phyloP scores from a whole-genome alignment of 2,329 filamentous ascomycete species.

The Curvularia spicifera region DNA sequence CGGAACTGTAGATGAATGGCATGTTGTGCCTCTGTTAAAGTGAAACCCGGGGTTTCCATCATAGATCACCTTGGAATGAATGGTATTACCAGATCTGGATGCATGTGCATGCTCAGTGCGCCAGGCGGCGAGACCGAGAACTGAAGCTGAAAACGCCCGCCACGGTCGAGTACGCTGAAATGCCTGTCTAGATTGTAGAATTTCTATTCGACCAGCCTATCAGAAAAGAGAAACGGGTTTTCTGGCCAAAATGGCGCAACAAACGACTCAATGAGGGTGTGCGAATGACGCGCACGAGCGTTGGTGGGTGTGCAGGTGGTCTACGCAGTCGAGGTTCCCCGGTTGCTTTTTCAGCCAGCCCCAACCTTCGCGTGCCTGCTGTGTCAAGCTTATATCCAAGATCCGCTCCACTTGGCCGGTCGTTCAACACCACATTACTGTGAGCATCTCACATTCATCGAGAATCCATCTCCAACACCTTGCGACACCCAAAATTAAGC shows the following conservation, averaged over 20 bases:
- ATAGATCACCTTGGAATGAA: background rate
- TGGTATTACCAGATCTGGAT: background rate
- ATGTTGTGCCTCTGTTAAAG: background rate
- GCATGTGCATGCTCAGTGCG: background rate
- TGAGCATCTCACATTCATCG: background rate
- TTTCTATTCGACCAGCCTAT: slow-evolving; percentile 2
- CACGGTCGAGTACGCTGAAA: background rate
- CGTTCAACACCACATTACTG: background rate
- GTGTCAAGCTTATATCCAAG: background rate
- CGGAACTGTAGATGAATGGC: background rate
- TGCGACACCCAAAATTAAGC: background rate
- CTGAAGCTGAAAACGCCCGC: slow-evolving; percentile 1
- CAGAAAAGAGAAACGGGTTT: background rate
- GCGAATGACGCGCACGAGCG: slow-evolving; percentile 1
- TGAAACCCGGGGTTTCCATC: background rate
- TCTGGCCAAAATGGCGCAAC: background rate
- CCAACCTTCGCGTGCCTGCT: background rate
- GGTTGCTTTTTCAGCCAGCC: slow-evolving; percentile 6
- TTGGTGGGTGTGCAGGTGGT: background rate
- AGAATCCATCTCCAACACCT: background rate
- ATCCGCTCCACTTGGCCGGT: background rate
- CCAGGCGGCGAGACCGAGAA: background rate
- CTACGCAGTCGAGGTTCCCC: background rate
- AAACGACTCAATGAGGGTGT: background rate
- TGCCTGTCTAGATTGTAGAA: background rate